Base-by-base conservation (phyloP, 371 early-diverging fungal genomes). In the Sporodiniella umbellata region DNA sequence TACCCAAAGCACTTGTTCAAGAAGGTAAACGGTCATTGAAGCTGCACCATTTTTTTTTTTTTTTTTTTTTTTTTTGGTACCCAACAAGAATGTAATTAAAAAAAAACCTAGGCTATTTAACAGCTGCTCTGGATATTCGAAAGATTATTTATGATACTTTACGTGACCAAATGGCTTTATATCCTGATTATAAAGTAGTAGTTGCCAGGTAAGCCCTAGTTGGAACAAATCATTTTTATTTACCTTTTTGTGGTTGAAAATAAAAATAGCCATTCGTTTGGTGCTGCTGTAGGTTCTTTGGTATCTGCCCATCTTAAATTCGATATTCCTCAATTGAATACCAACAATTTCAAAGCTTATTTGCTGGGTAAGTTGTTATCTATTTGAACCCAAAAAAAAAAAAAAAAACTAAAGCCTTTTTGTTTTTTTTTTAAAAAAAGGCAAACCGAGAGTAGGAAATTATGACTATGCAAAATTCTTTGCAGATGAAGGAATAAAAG, bases 201-300 rank as follows among this genome's bases (percentile, higher is more conserved):
- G 42, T 54, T 15, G 35, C 44, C 24, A 55, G 54, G 60, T 54
- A 46, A 37, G 45, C n/a, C n/a, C n/a, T n/a, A n/a, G n/a, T n/a
- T n/a, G n/a, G n/a, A n/a, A n/a, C n/a, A n/a, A n/a, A n/a, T n/a
- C n/a, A n/a, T n/a, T n/a, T n/a, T n/a, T n/a, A n/a, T n/a, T n/a
- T n/a, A n/a, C n/a, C n/a, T n/a, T n/a, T n/a, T n/a, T n/a, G n/a
- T n/a, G n/a, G n/a, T n/a, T n/a, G n/a, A n/a, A n/a, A 39, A 15
- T 5, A 8, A 10, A 37, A n/a, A 0, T 46, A 60, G 60, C 5
- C 60, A 60, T 37, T 60, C 60, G 4, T 60, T 51, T 42, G 60
- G 60, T 23, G 54, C 51, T n/a, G 54, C 44, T 11, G 50, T 60
- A 0, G 50, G 51, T 15, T 60, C 60, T 4, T 19, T 60, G 2